phyloP scores from a whole-genome alignment of 306 rosid genomes.

The Corylus avellana region DNA sequence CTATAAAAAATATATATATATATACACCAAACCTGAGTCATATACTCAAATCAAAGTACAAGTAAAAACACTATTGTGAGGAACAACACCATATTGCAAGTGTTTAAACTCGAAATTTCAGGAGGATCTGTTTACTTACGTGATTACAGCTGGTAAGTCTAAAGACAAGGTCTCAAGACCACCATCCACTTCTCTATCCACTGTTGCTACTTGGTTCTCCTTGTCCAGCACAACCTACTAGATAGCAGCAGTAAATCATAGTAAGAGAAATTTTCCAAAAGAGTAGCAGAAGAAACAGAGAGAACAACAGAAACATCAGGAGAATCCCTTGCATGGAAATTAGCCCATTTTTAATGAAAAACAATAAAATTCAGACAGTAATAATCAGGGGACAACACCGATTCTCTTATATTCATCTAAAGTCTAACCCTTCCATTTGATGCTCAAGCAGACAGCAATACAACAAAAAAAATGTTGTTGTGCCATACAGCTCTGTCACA shows the following conservation, averaged over 20 bases:
- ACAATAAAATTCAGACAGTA: not conserved
- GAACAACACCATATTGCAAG: not conserved
- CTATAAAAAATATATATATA: not conserved
- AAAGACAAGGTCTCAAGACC: constrained; percentile 81
- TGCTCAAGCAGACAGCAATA: not conserved
- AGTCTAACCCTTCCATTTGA: not conserved
- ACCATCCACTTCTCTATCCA: constrained; percentile 91
- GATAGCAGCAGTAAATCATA: constrained; percentile 49
- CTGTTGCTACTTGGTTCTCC: constrained; percentile 73
- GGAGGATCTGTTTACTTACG: constrained; percentile 54
- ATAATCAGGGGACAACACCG: not conserved
- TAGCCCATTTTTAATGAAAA: not conserved
- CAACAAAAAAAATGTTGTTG: not conserved
- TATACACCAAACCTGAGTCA: not conserved
- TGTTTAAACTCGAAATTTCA: not conserved
- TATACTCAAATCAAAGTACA: not conserved
- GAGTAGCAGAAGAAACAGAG: not conserved
- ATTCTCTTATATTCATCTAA: not conserved
- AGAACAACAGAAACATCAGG: not conserved
- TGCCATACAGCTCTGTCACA: not conserved
- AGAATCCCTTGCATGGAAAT: not conserved
- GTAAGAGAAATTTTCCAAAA: constrained; percentile 14
- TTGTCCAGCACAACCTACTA: constrained; percentile 93
- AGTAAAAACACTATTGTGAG: not conserved
- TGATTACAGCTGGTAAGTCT: constrained; percentile 91